Percentiles rank a stretch among this genome's conserved stretches.
Evolutionary conservation across 352 stramenopile genomes (phyloP).

Genomic region (Phytophthora pseudosyringae): DNA sequence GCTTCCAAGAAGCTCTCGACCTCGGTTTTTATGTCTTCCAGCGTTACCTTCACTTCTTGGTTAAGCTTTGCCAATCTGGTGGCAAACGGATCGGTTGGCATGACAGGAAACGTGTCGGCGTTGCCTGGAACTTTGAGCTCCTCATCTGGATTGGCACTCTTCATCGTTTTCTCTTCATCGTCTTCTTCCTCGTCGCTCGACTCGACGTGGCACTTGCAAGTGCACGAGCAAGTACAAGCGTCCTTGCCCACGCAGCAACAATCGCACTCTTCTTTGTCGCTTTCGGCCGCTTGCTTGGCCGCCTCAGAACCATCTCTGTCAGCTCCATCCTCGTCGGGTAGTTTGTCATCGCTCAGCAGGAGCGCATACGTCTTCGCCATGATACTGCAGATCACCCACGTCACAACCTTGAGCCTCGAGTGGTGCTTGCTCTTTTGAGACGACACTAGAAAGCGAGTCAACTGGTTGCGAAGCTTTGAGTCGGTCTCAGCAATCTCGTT

Average conservation of each 20-base stretch:
- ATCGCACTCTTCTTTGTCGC: conserved; percentile 78
- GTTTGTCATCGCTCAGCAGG: conserved; percentile 72
- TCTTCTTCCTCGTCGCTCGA: conserved; percentile 62
- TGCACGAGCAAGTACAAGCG: conserved; percentile 58
- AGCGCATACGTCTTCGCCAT: conserved; percentile 87
- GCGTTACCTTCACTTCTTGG: conserved; percentile 20
- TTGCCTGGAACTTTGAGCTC: background rate
- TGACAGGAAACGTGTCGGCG: conserved; percentile 25
- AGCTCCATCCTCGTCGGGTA: conserved; percentile 42
- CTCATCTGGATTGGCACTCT: conserved; percentile 5
- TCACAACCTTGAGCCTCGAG: conserved; percentile 84
- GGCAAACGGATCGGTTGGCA: conserved; percentile 27
- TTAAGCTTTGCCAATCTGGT: conserved; percentile 21
- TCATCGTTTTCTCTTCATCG: conserved; percentile 6
- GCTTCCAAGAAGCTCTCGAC: conserved; percentile 36
- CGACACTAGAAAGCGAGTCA: conserved; percentile 73
- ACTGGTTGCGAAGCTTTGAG: conserved; percentile 78
- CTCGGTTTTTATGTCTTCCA: conserved; percentile 41
- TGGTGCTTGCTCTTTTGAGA: conserved; percentile 83
- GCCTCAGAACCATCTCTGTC: conserved; percentile 11
- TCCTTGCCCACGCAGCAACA: conserved; percentile 76
- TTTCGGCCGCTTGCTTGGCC: conserved; percentile 28
- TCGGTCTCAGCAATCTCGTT: conserved; percentile 79
- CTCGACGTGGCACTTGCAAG: conserved; percentile 74
- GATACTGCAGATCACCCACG: conserved; percentile 86